A percentile compares a stretch with the other conserved stretches of the same genome.
phyloP scores from a whole-genome alignment of 148 eudicot genomes.

The Nepenthes gracilis region DNA sequence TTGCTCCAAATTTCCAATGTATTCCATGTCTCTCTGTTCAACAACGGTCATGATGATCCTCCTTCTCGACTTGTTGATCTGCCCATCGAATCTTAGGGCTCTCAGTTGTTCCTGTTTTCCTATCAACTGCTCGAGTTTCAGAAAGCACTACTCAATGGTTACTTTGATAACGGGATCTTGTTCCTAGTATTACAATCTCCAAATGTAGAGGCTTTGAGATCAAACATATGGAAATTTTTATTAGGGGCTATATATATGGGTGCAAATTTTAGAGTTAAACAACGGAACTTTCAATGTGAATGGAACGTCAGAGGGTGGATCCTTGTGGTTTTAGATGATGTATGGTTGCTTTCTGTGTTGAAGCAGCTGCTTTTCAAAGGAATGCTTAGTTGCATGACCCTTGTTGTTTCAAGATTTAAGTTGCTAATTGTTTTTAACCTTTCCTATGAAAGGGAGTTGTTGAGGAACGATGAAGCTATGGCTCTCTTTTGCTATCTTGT shows the following conservation, averaged over 20 bases:
- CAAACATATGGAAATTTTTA: constrained; percentile 40
- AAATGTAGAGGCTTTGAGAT: constrained; percentile 48
- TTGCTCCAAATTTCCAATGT: no score
- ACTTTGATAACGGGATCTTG: constrained; percentile 42
- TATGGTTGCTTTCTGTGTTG: constrained; percentile 60
- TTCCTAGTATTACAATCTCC: constrained; percentile 82
- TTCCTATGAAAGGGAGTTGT: constrained; percentile 50
- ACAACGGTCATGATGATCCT: no score
- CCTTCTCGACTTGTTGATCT: no score
- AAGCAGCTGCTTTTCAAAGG: constrained; percentile 37
- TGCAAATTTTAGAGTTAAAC: constrained; percentile 17
- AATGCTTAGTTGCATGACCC: constrained; percentile 56
- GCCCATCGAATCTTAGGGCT: no score
- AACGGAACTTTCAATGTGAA: constrained; percentile 22
- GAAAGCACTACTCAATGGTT: constrained; percentile 10
- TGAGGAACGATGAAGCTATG: constrained; percentile 57
- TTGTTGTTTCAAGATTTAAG: constrained; percentile 63
- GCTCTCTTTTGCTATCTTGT: constrained; percentile 60
- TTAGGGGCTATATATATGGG: constrained; percentile 6
- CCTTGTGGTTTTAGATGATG: constrained; percentile 78
- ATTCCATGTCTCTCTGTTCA: no score
- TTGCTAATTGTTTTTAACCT: constrained; percentile 40
- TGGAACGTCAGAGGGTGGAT: constrained; percentile 10
- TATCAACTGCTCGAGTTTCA: no score
- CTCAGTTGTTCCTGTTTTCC: no score